Conservation (phyloP, 1,139 yeast genomes). For the Taphrina betulina region DNA sequence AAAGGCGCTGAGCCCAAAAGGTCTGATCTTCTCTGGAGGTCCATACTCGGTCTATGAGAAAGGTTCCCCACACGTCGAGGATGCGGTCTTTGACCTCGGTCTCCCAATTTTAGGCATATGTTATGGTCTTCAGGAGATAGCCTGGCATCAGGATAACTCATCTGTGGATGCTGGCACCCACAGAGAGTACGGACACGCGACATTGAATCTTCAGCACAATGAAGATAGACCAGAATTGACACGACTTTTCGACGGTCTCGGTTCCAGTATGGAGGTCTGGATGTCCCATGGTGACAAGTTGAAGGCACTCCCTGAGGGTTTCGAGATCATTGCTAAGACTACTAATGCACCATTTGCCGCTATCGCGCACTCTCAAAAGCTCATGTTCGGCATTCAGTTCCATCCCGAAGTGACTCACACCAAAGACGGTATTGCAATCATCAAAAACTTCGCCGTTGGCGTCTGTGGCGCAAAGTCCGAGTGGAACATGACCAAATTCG, state of each 20-base stretch:
- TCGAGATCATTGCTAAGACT: slow-evolving; percentile 84
- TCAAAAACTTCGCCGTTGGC: slow-evolving; percentile 87
- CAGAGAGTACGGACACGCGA: slow-evolving; percentile 98
- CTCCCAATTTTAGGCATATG: slow-evolving; percentile 98
- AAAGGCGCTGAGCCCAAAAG: slow-evolving; percentile 84
- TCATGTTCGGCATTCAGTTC: slow-evolving; percentile 93
- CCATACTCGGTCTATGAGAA: slow-evolving; percentile 96
- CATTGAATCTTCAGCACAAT: slow-evolving; percentile 58
- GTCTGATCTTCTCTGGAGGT: slow-evolving; percentile 93
- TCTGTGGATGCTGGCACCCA: slow-evolving; percentile 96
- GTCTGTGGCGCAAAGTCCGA: slow-evolving; percentile 83
- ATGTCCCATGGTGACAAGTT: slow-evolving; percentile 99
- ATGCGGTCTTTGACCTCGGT: slow-evolving; percentile 78
- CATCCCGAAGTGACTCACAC: slow-evolving; percentile 99
- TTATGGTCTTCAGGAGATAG: slow-evolving; percentile 98
- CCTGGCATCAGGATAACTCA: slow-evolving; percentile 81
- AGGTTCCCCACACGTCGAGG: slow-evolving; percentile 97
- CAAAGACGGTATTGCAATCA: slow-evolving; percentile 77
- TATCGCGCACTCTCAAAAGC: slow-evolving; percentile 69
- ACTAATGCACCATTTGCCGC: slow-evolving; percentile 96
- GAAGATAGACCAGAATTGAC: slow-evolving; percentile 43
- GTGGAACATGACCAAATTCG: slow-evolving; percentile 98
- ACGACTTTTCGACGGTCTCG: slow-evolving; percentile 80
- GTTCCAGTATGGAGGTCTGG: slow-evolving; percentile 63
- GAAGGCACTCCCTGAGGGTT: slow-evolving; percentile 84